A percentile compares a stretch with the other conserved stretches of the same genome.
phyloP scores from a whole-genome alignment of 1,284 basidiomycete genomes.

The Coniferiporia sulphurascens region DNA sequence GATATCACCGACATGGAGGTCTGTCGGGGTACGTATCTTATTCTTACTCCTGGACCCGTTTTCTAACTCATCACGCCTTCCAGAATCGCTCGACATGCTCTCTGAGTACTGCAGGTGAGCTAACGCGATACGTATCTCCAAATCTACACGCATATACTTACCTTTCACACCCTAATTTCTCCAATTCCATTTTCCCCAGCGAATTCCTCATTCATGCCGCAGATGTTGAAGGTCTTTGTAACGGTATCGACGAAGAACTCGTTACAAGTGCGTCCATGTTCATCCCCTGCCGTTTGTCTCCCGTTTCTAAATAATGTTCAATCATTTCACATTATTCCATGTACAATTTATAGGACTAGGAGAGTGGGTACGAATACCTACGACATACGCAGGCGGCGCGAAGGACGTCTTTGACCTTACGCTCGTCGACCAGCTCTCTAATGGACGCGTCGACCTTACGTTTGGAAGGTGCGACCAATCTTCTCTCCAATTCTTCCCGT shows the following conservation, averaged over 20 bases:
- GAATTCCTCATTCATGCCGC: constrained; percentile 97
- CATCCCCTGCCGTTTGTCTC: not conserved
- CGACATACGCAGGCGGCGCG: constrained; percentile 97
- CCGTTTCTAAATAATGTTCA: not conserved
- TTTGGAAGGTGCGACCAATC: constrained; percentile 74
- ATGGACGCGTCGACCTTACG: constrained; percentile 90
- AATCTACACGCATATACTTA: not conserved
- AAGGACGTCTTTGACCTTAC: constrained; percentile 83
- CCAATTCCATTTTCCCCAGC: constrained; percentile 37
- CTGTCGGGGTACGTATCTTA: constrained; percentile 52
- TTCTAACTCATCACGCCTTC: not conserved
- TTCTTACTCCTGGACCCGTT: not conserved
- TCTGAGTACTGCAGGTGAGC: constrained; percentile 73
- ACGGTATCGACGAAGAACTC: constrained; percentile 92
- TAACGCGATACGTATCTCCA: not conserved
- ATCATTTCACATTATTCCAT: not conserved
- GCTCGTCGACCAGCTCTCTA: constrained; percentile 77
- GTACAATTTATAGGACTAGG: constrained; percentile 68
- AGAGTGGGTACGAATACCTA: constrained; percentile 87
- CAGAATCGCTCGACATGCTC: constrained; percentile 69
- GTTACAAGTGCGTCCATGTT: constrained; percentile 60
- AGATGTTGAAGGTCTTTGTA: constrained; percentile 95
- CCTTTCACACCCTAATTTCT: not conserved
- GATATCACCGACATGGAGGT: constrained; percentile 94
- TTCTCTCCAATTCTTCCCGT: not conserved